Evolutionary conservation across 1,284 basidiomycete genomes (phyloP), one percentile per base, ranked within the genome.

Genomic region (Athelia sp.): DNA sequence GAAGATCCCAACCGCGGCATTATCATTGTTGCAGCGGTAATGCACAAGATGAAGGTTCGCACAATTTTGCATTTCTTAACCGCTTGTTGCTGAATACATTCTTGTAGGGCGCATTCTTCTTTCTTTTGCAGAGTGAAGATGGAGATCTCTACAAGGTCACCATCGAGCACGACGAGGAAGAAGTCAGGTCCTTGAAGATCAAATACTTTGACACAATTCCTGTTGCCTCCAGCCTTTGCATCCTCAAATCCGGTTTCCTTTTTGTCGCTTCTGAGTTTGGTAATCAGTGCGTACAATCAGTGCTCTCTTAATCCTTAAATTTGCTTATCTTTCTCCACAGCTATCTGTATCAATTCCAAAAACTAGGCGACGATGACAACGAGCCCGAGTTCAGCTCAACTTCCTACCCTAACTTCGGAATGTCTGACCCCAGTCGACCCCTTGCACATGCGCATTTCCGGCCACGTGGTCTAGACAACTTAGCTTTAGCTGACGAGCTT

Each of bases 181-280:
- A 94, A 65, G 95, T 98, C 31, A 82, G 76, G 57, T 70, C 90
- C 3, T 59, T 98, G 50, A 94, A 87, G 73, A 96, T 98, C 79
- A 97, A 98, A 71, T 98, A 97, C 74, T 98, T 98, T 68, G 94
- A 98, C 66, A 98, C 94, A 32, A 89, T 97, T 18, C 92, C 94
- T 59, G 86, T 93, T 52, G 92, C 95, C 10, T 82, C 83, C 38
- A 88, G 84, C 66, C 68, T 91, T 90, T 96, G 91, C 71, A 98
- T 98, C 71, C 79, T 98, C 59, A 98, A 98, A 72, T 93, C 90
- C 54, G 94, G 95, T 61, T 98, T 96, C 76, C 79, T 98, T 55
- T 96, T 96, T 62, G 90, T 94, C 48, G 93, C 94, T 15, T 88
- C 92, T 60, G 94, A 98, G 67, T 96, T 95, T 64, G 90, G 93